phyloP scores from a whole-genome alignment of 2,329 filamentous ascomycete species.

The Penicillium sp. region DNA sequence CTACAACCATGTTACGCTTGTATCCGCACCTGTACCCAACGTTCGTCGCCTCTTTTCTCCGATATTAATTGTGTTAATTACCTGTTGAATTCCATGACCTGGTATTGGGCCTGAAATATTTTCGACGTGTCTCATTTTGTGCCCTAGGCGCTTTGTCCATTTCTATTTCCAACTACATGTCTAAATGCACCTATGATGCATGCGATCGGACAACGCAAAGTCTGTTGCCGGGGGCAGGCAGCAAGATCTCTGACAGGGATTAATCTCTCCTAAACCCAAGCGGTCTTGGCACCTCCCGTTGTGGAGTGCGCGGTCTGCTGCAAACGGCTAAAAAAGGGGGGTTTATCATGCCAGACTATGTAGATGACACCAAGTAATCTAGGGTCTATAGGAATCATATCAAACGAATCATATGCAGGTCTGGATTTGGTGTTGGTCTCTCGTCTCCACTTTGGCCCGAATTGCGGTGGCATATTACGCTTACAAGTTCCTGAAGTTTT shows the following conservation, averaged over 20 bases:
- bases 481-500: too few relatives aligned
- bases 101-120: background rate
- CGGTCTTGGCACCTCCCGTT: slow-evolving; percentile 1
- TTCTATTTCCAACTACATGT: background rate
- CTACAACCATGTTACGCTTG: background rate
- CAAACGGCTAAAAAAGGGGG: slow-evolving; percentile 1
- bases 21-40: slow-evolving; percentile 1
- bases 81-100: background rate
- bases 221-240: background rate
- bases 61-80: background rate
- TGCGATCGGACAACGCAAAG: background rate
- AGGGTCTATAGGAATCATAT: too few relatives aligned
- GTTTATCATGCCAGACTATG: background rate
- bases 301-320: slow-evolving; percentile 1
- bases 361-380: background rate
- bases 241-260: background rate
- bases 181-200: background rate
- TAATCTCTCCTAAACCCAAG: background rate
- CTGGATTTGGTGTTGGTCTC: background rate
- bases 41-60: background rate
- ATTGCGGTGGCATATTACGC: background rate
- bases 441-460: background rate
- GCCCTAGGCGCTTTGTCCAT: background rate
- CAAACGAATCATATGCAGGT: background rate
- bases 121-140: background rate